A percentile compares a stretch with the other conserved stretches of the same genome.
phyloP scores from a whole-genome alignment of 352 stramenopile species.

The Blastocystis sp. region DNA sequence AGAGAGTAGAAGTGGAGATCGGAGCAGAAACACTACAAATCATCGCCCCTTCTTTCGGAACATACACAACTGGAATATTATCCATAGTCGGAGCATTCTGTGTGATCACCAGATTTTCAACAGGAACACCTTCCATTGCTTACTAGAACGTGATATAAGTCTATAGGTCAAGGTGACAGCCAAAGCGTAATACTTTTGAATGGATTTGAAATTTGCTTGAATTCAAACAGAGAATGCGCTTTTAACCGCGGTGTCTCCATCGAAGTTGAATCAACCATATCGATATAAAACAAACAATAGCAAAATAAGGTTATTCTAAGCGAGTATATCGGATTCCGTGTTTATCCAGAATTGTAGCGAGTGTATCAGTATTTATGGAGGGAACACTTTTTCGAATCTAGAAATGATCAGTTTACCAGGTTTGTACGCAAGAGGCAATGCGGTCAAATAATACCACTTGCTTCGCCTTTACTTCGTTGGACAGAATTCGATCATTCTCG shows the following conservation, averaged over 20 bases:
- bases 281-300: neutral
- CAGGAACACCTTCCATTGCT: slow-evolving; percentile 41
- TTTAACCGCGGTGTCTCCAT: neutral
- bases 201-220: neutral
- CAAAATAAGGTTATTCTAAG: neutral
- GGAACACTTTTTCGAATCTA: neutral
- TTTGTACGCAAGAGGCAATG: neutral
- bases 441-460: slow-evolving; percentile 7
- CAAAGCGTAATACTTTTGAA: neutral
- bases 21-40: neutral
- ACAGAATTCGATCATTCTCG: neutral
- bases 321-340: neutral
- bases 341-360: neutral
- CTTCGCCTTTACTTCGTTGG: neutral
- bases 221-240: neutral
- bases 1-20: neutral
- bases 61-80: neutral
- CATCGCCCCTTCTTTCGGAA: neutral
- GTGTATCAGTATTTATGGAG: neutral
- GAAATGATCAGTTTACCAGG: neutral
- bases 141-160: neutral
- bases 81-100: neutral
- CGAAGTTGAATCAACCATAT: neutral
- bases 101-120: neutral
- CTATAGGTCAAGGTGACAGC: neutral